phyloP scores from a whole-genome alignment of 495 filamentous ascomycete genomes.

The Hyaloscypha variabilis region DNA sequence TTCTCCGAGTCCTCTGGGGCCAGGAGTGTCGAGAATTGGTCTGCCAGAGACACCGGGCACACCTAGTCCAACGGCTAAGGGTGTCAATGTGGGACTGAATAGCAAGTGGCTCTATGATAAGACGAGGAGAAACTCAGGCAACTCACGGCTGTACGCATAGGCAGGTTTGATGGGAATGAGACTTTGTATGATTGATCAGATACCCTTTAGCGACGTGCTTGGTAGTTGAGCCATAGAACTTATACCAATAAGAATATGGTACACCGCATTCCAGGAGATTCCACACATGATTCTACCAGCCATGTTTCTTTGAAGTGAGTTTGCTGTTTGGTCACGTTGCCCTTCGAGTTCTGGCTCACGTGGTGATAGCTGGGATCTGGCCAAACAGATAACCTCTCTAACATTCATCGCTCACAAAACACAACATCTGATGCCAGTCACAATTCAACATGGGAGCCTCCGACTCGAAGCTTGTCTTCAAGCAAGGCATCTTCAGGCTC shows the following conservation, averaged over 20 bases:
- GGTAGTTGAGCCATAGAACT: neutral
- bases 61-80: slow-evolving; percentile 65
- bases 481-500: slow-evolving; percentile 96
- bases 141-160: slow-evolving; percentile 35
- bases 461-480: slow-evolving; percentile 99
- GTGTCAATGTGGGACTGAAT: slow-evolving; percentile 72
- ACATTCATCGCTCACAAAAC: neutral
- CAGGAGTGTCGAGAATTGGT: slow-evolving; percentile 35
- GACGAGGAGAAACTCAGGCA: slow-evolving; percentile 50
- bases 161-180: slow-evolving; percentile 1
- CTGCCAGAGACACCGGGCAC: slow-evolving; percentile 52
- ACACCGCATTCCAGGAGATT: neutral
- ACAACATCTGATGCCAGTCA: slow-evolving; percentile 21
- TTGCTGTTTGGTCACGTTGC: slow-evolving; percentile 1
- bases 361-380: slow-evolving; percentile 6
- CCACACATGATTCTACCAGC: too few relatives aligned
- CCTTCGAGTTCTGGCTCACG: slow-evolving; percentile 2
- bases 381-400: neutral
- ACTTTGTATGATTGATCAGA: slow-evolving; percentile 22
- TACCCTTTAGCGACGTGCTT: slow-evolving; percentile 25
- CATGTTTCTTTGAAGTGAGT: too few relatives aligned
- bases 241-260: neutral
- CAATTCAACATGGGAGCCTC: slow-evolving; percentile 82
- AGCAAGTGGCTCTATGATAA: slow-evolving; percentile 94
- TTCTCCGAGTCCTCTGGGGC: slow-evolving; percentile 50